Conservation (phyloP, 139 green algal species). For the Marvania coccoides region DNA sequence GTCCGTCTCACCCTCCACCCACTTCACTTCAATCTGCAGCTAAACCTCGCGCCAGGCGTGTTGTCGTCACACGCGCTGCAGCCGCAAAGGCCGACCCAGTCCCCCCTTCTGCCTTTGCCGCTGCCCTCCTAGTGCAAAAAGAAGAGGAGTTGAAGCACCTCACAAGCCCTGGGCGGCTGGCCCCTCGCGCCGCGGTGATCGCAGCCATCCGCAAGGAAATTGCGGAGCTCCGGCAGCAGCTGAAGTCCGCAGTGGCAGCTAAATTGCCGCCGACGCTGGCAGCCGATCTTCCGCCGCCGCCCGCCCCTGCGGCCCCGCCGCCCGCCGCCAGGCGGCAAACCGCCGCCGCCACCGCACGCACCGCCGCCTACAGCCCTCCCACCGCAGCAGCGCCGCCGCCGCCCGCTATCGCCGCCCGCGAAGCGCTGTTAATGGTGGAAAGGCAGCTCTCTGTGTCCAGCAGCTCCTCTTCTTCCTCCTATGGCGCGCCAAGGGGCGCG, state of each 20-base stretch:
- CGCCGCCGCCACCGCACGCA: too few relatives aligned
- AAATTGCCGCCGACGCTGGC: neutral
- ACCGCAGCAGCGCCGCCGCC: neutral
- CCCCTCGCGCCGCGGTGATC: neutral
- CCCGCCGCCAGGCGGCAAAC: neutral
- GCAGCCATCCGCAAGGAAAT: constrained; percentile 7
- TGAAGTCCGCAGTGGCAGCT: neutral
- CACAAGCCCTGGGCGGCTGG: neutral
- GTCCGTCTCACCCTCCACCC: too few relatives aligned
- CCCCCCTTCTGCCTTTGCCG: too few relatives aligned
- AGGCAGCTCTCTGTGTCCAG: neutral
- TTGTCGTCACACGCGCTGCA: too few relatives aligned
- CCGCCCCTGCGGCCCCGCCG: neutral
- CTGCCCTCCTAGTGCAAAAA: neutral
- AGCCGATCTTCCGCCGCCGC: neutral
- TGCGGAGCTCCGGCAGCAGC: neutral
- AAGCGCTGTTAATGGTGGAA: neutral
- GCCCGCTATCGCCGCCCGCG: neutral
- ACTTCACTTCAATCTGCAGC: too few relatives aligned
- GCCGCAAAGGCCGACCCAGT: too few relatives aligned
- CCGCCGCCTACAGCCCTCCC: too few relatives aligned
- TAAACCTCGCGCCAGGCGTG: too few relatives aligned
- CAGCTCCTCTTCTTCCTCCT: too few relatives aligned
- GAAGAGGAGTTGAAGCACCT: neutral
- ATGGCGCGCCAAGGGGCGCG: too few relatives aligned